Evolutionary conservation across 805 yeast genomes (phyloP), one percentile per base, ranked within the genome.

Genomic region (Wickerhamomyces strasburgensis): DNA sequence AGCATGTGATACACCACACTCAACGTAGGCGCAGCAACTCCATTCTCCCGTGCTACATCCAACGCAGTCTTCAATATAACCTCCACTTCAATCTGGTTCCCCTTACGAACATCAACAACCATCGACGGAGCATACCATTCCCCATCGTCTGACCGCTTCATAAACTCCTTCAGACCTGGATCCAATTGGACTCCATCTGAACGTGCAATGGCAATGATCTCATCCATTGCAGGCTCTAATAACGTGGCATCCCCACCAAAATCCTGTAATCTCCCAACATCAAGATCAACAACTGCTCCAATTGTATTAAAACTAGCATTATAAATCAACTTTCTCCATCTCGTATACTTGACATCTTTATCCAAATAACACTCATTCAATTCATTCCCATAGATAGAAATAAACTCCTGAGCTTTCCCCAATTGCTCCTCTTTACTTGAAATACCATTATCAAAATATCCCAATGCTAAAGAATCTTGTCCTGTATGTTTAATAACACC

Each of bases 271-370:
- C 83, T 65, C 14, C 80, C 83, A n/a, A 71, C 67, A 47, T 80
- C 86, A 8, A 76, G 57, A 11, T 72, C 71, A 2, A 80, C 72
- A 32, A 80, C 54, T 0, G 85, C 75, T 42, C 81, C 68, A 5
- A 73, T 60, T 6, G 88, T 70, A 60, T 84, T 84, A 52, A 78
- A 64, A 1, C 80, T 62, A 15, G 84, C 79, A 55, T 83, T 84
- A 61, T 82, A 83, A 11, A 84, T 68, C 43, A 84, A 66, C 55
- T 84, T 84, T 39, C 68, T 62, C 76, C 84, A 80, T 46, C 94
- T 65, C 27, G 72, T 64, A 55, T 55, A 65, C 54, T 68, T 68
- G 31, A 71, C 73, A 47, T 74, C 66, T 7, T 65, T 64, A 37
- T 62, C 68, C 39, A 65, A 65, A 13, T 46, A 47, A 44, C 68